Conservation (phyloP, 2,329 filamentous ascomycete species). For the Tolypocladium pustulatum region DNA sequence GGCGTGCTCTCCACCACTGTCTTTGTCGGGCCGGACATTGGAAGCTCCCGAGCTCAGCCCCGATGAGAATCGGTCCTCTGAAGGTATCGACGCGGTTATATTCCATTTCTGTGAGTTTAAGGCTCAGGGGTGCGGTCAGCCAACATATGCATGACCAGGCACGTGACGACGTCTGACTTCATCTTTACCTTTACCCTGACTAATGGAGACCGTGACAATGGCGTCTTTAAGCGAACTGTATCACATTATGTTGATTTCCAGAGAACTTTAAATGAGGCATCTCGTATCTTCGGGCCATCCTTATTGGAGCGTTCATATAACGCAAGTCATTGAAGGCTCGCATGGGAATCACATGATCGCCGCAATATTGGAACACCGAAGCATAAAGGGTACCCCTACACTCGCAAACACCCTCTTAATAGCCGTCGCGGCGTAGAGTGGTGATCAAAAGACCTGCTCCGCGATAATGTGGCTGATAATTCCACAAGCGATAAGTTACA, state of each 20-base stretch:
- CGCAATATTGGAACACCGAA: not conserved
- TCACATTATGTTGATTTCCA: not conserved
- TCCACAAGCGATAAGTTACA: not conserved
- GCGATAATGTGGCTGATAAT: not conserved
- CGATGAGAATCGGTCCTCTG: not conserved
- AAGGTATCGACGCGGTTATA: not conserved
- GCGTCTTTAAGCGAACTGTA: not conserved
- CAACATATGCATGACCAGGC: not conserved
- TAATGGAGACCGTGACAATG: too few species aligned
- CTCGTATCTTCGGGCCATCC: not conserved
- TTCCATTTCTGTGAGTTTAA: not conserved
- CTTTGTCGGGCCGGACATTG: not conserved
- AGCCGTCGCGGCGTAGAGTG: not conserved
- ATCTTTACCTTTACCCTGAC: not conserved
- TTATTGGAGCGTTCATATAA: not conserved
- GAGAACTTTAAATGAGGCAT: not conserved
- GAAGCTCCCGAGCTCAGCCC: not conserved
- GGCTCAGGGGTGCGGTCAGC: not conserved
- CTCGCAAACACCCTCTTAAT: not conserved
- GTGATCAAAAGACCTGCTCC: too few species aligned
- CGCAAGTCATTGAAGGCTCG: not conserved
- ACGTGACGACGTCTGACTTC: not conserved
- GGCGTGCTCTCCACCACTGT: not conserved
- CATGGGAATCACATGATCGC: not conserved
- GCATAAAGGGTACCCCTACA: not conserved